Base-by-base conservation (phyloP, 179 eudicot species). In the Beta corolliflora region DNA sequence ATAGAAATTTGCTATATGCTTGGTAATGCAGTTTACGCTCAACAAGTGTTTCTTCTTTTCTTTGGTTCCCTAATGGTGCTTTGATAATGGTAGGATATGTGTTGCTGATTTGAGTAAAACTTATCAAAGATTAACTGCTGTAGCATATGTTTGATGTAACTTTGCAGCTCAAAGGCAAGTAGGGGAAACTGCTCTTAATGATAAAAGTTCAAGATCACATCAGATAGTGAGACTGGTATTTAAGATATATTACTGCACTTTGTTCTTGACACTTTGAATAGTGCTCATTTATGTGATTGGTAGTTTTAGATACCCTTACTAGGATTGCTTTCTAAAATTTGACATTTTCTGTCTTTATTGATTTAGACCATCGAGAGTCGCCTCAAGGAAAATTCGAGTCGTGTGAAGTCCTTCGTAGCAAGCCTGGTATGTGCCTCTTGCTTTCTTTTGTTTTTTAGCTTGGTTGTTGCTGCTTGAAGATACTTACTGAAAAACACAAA, bases 151-250 rank as follows among this genome's bases (percentile, higher is more conserved):
- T 58, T 68, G 19, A 50, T 80, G 29, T 44, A 29, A 56, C 60
- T 81, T 78, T 88, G 83, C 93, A 96, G 99, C 98, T 80, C 97
- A 94, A 85, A 89, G 98, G 81, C 97, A 92, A 86, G 94, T 93
- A 5, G 98, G 98, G 76, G 99, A 94, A 86, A 97, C 99, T 55
- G 93, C 98, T 53, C 83, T 97, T 21, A 97, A 97, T 79, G 98
- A 97, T 79, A 91, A 90, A 78, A 97, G 99, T 85, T 97, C 98
- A 44, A 84, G 98, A 82, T 97, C 99, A 64, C 97, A 94, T 86
- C 98, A 94, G 84, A 94, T 97, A 76, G 85, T 97, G 77, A 90
- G 93, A 85, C 94, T 94, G 95, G 98, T 91, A 78, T 80, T 46
- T 9, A 60, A 68, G 72, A 55, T 61, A 7, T 31, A 21, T 69